phyloP scores from a whole-genome alignment of 1,284 basidiomycete genomes.

The Apiotrichum sp. region DNA sequence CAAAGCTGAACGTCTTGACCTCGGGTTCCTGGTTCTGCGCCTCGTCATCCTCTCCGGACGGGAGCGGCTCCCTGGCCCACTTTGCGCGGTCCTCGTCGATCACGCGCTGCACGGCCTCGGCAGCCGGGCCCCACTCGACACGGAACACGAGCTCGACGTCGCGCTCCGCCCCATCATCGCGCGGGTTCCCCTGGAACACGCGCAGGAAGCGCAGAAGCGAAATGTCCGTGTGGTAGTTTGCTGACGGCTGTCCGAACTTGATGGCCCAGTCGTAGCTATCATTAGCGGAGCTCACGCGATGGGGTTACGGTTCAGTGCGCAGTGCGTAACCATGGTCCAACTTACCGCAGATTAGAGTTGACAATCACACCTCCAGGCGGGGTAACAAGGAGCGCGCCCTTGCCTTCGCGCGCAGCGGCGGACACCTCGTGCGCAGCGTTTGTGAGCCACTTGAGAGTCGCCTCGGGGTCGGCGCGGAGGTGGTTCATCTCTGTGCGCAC shows the following conservation, averaged over 20 bases:
- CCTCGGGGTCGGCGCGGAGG: slow-evolving; percentile 15
- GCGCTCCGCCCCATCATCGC: slow-evolving; percentile 5
- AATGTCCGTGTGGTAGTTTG: slow-evolving; percentile 21
- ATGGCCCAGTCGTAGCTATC: slow-evolving; percentile 23
- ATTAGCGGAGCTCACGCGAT: neutral
- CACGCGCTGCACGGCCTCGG: slow-evolving; percentile 10
- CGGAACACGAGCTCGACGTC: slow-evolving; percentile 17
- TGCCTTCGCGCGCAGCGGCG: slow-evolving; percentile 11
- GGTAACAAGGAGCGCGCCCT: slow-evolving; percentile 19
- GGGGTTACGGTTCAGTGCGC: neutral
- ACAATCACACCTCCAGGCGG: slow-evolving; percentile 16
- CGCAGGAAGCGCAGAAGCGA: slow-evolving; percentile 20
- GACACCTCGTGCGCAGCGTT: slow-evolving; percentile 16
- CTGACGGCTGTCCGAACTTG: slow-evolving; percentile 18
- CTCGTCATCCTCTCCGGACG: neutral
- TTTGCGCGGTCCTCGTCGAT: slow-evolving; percentile 11
- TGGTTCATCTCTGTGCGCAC: slow-evolving; percentile 10
- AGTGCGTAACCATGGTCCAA: neutral
- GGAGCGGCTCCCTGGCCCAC: slow-evolving; percentile 9
- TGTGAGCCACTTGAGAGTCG: slow-evolving; percentile 14
- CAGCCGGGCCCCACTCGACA: slow-evolving; percentile 7
- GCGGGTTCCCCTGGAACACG: slow-evolving; percentile 24
- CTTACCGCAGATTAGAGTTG: slow-evolving; percentile 26
- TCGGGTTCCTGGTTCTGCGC: slow-evolving; percentile 6
- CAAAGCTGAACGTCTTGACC: slow-evolving; percentile 2